phyloP scores from a whole-genome alignment of 208 protist genomes.

The Tetramitus jugosus region DNA sequence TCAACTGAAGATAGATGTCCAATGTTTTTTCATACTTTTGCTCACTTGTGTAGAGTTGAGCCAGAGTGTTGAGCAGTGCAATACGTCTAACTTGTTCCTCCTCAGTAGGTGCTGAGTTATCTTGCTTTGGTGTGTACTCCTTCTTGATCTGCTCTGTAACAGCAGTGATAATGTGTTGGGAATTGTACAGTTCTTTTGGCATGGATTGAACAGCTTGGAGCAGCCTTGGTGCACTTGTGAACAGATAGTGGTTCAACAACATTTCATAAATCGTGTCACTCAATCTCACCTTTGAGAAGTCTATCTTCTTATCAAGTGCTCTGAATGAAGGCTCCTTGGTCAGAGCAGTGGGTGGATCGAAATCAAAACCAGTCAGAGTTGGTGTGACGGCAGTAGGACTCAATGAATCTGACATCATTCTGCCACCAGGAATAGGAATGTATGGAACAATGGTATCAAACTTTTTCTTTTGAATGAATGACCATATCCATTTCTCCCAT shows the following conservation, averaged over 20 bases:
- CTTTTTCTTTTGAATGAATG: slow-evolving; percentile 40
- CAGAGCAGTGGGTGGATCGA: too few species aligned
- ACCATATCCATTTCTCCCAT: slow-evolving; percentile 57
- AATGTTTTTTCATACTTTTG: slow-evolving; percentile 46
- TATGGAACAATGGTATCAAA: slow-evolving; percentile 44
- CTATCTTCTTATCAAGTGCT: too few species aligned
- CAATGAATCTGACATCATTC: too few species aligned
- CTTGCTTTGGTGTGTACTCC: not conserved
- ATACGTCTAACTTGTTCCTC: too few species aligned
- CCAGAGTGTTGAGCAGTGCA: slow-evolving; percentile 31
- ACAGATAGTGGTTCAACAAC: slow-evolving; percentile 38
- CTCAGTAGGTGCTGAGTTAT: not conserved
- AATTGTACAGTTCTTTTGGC: slow-evolving; percentile 47
- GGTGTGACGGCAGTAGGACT: too few species aligned
- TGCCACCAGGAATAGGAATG: slow-evolving; percentile 54
- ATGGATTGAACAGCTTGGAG: slow-evolving; percentile 28
- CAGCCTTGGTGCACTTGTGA: not conserved
- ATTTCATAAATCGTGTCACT: slow-evolving; percentile 42
- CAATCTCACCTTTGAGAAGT: too few species aligned
- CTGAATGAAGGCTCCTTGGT: slow-evolving; percentile 34
- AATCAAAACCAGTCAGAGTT: too few species aligned
- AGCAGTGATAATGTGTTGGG: slow-evolving; percentile 38
- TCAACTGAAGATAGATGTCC: slow-evolving; percentile 44
- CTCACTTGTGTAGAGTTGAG: slow-evolving; percentile 41
- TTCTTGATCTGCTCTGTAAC: slow-evolving; percentile 32